Conservation (phyloP, 257 asterid species). For the Gentiana macrophylla region DNA sequence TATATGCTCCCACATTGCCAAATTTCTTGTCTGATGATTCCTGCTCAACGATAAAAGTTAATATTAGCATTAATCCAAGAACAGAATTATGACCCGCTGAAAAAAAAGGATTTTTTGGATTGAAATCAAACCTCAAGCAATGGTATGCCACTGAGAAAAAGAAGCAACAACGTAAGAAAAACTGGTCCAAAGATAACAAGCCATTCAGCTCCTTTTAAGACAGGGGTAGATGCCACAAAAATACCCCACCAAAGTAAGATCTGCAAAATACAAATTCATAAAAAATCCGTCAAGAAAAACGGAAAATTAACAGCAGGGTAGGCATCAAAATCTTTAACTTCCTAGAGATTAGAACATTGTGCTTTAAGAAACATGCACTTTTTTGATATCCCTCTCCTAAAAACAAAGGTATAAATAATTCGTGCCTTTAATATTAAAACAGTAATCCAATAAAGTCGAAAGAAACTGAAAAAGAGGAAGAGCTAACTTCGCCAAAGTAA, state of each 20-base stretch:
- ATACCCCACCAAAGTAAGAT: constrained; percentile 98
- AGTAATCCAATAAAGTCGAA: no score
- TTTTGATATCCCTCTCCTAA: no score
- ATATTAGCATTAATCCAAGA: constrained; percentile 1
- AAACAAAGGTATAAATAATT: no score
- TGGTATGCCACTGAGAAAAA: constrained; percentile 87
- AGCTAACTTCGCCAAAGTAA: constrained; percentile 85
- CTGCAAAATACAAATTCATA: constrained; percentile 20
- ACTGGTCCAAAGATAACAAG: constrained; percentile 80
- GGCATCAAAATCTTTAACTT: no score
- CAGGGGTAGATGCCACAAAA: constrained; percentile 87
- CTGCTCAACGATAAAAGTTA: constrained; percentile 13
- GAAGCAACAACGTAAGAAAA: constrained; percentile 65
- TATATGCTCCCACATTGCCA: constrained; percentile 51
- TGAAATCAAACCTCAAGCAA: constrained; percentile 58
- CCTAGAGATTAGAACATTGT: no score
- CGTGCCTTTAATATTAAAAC: no score
- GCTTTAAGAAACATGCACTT: no score
- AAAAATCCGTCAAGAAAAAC: no score
- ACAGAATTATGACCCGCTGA: not conserved
- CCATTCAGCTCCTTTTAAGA: constrained; percentile 65
- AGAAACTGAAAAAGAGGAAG: not conserved
- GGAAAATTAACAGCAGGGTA: not conserved
- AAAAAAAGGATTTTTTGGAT: no score
- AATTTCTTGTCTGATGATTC: constrained; percentile 76